Conservation (phyloP, 2,329 filamentous ascomycete species). For the Cladophialophora immunda region DNA sequence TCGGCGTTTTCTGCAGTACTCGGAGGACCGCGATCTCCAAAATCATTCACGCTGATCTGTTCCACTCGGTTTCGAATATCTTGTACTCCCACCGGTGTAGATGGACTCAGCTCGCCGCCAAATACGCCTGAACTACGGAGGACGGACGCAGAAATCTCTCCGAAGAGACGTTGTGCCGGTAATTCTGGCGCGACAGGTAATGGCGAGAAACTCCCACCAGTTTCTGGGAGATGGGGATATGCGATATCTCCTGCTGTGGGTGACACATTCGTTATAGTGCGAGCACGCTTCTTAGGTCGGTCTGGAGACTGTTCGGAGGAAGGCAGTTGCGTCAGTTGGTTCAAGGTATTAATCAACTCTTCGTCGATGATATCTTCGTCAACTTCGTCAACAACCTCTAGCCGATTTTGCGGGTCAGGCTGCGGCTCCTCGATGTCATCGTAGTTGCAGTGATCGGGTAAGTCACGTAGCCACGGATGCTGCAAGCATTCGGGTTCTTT, state of each 20-base stretch:
- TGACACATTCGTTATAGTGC: slow-evolving; percentile 24
- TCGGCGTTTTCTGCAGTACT: slow-evolving; percentile 42
- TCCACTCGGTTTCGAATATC: slow-evolving; percentile 42
- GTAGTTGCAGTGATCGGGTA: slow-evolving; percentile 66
- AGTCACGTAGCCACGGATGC: slow-evolving; percentile 76
- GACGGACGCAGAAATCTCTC: slow-evolving; percentile 66
- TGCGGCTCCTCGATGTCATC: slow-evolving; percentile 55
- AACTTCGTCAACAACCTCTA: slow-evolving; percentile 47
- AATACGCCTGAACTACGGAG: slow-evolving; percentile 62
- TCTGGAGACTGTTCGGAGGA: slow-evolving; percentile 34
- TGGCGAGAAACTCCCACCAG: slow-evolving; percentile 47
- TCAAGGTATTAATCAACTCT: slow-evolving; percentile 36
- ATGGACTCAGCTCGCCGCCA: slow-evolving; percentile 39
- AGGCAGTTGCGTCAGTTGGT: slow-evolving; percentile 36
- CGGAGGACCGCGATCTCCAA: slow-evolving; percentile 42
- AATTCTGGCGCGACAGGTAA: slow-evolving; percentile 38
- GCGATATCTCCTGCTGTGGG: slow-evolving; percentile 44
- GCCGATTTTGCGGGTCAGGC: slow-evolving; percentile 52
- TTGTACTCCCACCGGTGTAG: slow-evolving; percentile 22
- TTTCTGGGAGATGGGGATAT: slow-evolving; percentile 53
- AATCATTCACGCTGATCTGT: slow-evolving; percentile 50
- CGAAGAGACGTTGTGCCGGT: slow-evolving; percentile 60
- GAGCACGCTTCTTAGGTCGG: slow-evolving; percentile 46
- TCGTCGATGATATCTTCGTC: slow-evolving; percentile 44
- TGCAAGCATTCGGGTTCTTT: slow-evolving; percentile 74